Conservation (phyloP, 2,329 filamentous ascomycete genomes). For the Alternaria novae-zelandiae region DNA sequence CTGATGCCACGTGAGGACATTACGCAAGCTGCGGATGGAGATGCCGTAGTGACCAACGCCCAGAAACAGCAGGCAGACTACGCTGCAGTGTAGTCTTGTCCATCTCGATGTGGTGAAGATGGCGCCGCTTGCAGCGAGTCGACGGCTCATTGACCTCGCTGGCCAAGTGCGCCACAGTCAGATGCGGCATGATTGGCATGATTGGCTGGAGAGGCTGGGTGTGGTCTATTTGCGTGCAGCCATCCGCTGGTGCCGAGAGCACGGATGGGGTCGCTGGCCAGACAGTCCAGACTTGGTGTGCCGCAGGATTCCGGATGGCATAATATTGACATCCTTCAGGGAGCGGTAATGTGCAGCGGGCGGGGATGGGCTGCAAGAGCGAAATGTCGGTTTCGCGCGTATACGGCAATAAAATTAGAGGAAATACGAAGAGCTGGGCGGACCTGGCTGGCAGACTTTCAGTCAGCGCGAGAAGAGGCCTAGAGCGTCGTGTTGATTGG, state of each 20-base stretch:
- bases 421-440: slow-evolving; percentile 9
- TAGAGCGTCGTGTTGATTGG: slow-evolving; percentile 13
- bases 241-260: slow-evolving; percentile 14
- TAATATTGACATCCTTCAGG: background rate
- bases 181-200: slow-evolving; percentile 1
- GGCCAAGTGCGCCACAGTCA: background rate
- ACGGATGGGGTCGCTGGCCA: slow-evolving; percentile 20
- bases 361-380: background rate
- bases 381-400: background rate
- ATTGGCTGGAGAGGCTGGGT: slow-evolving; percentile 5
- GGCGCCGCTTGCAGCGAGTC: background rate
- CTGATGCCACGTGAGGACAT: background rate
- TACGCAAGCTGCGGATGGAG: slow-evolving; percentile 1
- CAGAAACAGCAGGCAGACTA: background rate
- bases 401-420: background rate
- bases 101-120: background rate
- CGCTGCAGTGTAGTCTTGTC: background rate
- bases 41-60: background rate
- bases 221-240: slow-evolving; percentile 8
- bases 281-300: slow-evolving; percentile 12
- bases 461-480: slow-evolving; percentile 12
- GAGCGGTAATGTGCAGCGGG: background rate
- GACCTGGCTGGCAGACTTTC: slow-evolving; percentile 6
- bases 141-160: slow-evolving; percentile 4
- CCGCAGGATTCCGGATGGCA: slow-evolving; percentile 14